Evolutionary conservation across 2,329 filamentous ascomycete species (phyloP), one percentile per base, ranked within the genome.

Genomic region (Venturia nashicola): DNA sequence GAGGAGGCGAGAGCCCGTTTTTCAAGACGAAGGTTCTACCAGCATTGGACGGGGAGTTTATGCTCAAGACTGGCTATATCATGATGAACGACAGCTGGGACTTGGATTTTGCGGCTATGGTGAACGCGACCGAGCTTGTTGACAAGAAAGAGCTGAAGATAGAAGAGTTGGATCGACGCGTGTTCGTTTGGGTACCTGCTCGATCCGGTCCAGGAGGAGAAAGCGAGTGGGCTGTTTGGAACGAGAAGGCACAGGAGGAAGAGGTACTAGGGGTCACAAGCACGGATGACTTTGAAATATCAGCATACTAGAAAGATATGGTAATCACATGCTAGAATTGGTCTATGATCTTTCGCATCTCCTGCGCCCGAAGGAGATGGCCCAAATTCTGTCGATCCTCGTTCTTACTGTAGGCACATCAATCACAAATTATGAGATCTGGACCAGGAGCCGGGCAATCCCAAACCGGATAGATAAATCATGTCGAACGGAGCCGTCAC

Each of bases 51-150:
- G 76, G 84, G 69, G 80, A 86, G 62, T 78, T 93, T 69, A 79
- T 82, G 68, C 81, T 85, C 69, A 96, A 95, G 81, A 96, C 91
- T 39, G 91, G 91, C 23, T 96, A 95, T 72, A 76, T 95, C 67
- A 86, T 94, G 68, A 89, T 96, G 80, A 89, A 92, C 72, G 83
- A 82, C 66, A 83, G 91, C 66, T 97, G 91, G 87, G 89, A 96
- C 73, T 78, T 97, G 66, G 91, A 96, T 73, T 97, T 92, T 82
- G 80, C 81, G 59, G 82, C 82, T 23, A 97, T 97, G 90, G 78
- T 91, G 14, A 77, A 82, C 66, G 90, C 90, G 4, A 88, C 90
- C 57, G 76, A 77, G 42, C 74, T 95, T 68, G 82, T 91, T 1
- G 87, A 90, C 67, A 79, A 80, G 68, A 85, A 85, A 70, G 78